Percentiles rank a stretch among this genome's conserved stretches.
phyloP scores from a whole-genome alignment of 176 grass and related monocot genomes.

The Elymus sibiricus region DNA sequence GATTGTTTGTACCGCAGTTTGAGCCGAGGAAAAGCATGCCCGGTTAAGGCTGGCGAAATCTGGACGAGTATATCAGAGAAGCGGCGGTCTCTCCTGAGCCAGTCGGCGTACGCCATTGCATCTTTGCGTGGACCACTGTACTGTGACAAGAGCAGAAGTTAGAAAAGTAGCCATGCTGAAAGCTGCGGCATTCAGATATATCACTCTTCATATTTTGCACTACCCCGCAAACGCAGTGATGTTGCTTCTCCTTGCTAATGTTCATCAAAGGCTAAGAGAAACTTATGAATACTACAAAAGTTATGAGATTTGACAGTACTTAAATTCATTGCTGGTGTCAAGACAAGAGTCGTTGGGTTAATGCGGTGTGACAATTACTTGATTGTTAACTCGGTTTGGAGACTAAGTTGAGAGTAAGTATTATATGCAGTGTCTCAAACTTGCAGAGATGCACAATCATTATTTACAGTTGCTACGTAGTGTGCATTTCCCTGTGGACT shows the following conservation, averaged over 20 bases:
- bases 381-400: not conserved
- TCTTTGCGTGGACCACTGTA: slow-evolving; percentile 84
- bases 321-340: not conserved
- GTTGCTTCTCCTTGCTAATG: not conserved
- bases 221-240: not conserved
- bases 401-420: not conserved
- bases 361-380: not conserved
- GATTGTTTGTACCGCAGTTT: slow-evolving; percentile 88
- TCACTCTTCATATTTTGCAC: not conserved
- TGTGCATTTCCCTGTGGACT: no score
- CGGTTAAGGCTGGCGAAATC: slow-evolving; percentile 43
- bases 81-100: slow-evolving; percentile 61
- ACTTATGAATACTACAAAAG: not conserved
- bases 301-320: not conserved
- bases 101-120: slow-evolving; percentile 69
- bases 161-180: not conserved
- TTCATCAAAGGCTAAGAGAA: not conserved
- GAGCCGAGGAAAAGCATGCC: slow-evolving; percentile 86
- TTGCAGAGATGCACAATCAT: not conserved
- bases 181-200: no score
- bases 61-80: slow-evolving; percentile 86
- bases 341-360: no score
- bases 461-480: no score
- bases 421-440: not conserved
- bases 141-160: slow-evolving; percentile 45